These are phyloP conservation scores for Isoetes engelmannii DNA, from an alignment of 83 land plant species.

Conservation along the genomic window DNA sequence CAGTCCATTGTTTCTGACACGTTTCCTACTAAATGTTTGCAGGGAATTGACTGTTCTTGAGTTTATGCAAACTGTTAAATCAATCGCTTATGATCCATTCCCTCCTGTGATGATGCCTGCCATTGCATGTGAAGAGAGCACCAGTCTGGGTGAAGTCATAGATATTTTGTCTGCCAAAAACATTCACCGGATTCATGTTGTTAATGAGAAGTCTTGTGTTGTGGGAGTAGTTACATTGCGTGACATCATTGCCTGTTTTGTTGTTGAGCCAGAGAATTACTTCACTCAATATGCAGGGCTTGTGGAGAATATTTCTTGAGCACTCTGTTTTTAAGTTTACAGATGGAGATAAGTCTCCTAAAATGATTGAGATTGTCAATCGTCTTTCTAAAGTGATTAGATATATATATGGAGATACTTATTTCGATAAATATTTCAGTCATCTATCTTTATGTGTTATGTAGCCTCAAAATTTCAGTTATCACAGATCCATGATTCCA, in stretches of 20 bases:
- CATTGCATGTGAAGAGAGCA: conserved; percentile 46
- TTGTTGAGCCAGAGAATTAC: conserved; percentile 57
- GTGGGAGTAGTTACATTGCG: conserved; percentile 75
- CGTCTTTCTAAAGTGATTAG: too few relatives aligned
- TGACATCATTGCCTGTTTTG: conserved; percentile 85
- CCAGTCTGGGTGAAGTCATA: conserved; percentile 56
- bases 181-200: conserved; percentile 69
- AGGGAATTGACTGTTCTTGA: conserved; percentile 71
- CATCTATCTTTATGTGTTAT: too few relatives aligned
- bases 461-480: too few relatives aligned
- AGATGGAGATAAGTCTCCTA: too few relatives aligned
- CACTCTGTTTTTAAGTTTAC: too few relatives aligned
- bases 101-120: conserved; percentile 40
- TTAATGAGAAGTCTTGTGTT: conserved; percentile 43
- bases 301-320: too few relatives aligned
- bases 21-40: conserved; percentile 18
- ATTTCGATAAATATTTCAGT: too few relatives aligned
- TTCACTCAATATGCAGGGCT: conserved; percentile 36
- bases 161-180: conserved; percentile 48
- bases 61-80: conserved; percentile 50
- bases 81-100: conserved; percentile 17
- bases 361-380: too few relatives aligned
- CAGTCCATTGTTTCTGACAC: conserved; percentile 1
- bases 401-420: too few relatives aligned
- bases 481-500: too few relatives aligned